phyloP scores from a whole-genome alignment of 2,329 filamentous ascomycete species.

The Dothistroma septosporum region DNA sequence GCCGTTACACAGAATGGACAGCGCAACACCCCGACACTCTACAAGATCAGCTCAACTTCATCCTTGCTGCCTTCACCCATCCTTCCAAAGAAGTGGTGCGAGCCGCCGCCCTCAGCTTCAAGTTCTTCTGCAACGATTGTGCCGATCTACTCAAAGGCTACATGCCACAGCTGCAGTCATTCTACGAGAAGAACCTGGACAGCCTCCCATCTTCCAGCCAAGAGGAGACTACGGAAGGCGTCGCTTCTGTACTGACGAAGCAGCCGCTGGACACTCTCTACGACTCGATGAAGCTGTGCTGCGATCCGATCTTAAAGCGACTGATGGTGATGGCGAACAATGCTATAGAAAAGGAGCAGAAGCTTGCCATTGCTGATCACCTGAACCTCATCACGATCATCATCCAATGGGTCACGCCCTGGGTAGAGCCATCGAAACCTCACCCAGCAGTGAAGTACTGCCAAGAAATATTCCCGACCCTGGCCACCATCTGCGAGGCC shows the following conservation, averaged over 20 bases:
- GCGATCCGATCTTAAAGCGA: constrained; percentile 80
- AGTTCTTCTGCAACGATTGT: constrained; percentile 96
- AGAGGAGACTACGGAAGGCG: constrained; percentile 93
- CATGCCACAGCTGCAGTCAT: constrained; percentile 79
- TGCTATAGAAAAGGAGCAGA: constrained; percentile 76
- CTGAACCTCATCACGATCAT: constrained; percentile 90
- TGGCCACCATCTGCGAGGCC: constrained; percentile 80
- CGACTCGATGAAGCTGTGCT: constrained; percentile 82
- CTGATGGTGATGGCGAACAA: constrained; percentile 83
- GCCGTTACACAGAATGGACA: constrained; percentile 97
- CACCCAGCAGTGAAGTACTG: constrained; percentile 96
- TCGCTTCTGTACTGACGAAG: constrained; percentile 83
- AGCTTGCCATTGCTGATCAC: constrained; percentile 87
- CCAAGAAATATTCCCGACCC: constrained; percentile 83
- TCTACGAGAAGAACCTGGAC: constrained; percentile 87
- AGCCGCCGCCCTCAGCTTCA: constrained; percentile 88
- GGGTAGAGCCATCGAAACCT: constrained; percentile 65
- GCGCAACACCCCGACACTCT: constrained; percentile 88
- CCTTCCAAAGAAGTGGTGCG: constrained; percentile 85
- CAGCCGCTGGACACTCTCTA: constrained; percentile 79
- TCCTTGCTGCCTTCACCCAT: constrained; percentile 86
- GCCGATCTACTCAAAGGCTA: constrained; percentile 78
- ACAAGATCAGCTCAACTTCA: constrained; percentile 89
- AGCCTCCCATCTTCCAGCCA: constrained; percentile 80
- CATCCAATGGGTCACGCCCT: constrained; percentile 71